A percentile compares a stretch with the other conserved stretches of the same genome.
Conservation (phyloP, 805 yeast genomes). For the Schwanniomyces occidentalis region DNA sequence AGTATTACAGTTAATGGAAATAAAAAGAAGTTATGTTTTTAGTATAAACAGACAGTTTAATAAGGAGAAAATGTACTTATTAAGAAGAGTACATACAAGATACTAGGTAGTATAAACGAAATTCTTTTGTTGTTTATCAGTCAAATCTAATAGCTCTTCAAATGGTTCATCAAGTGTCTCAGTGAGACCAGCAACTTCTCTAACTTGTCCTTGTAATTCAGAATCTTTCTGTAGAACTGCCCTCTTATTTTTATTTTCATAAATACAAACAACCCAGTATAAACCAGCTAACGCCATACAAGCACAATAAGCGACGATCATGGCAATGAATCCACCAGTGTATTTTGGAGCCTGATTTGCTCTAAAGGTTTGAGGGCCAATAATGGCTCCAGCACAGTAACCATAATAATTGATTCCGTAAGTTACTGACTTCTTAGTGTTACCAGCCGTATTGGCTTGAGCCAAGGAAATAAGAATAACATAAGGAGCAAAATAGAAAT, state of each 20-base stretch:
- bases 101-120: too few relatives aligned
- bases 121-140: conserved; percentile 20
- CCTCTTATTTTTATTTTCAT: conserved; percentile 15
- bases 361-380: conserved; percentile 26
- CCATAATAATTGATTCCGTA: conserved; percentile 36
- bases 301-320: conserved; percentile 17
- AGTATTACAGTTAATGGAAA: too few relatives aligned
- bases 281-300: conserved; percentile 13
- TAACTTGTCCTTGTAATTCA: too few relatives aligned
- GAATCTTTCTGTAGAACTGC: conserved; percentile 10
- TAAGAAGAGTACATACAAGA: too few relatives aligned
- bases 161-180: conserved; percentile 19
- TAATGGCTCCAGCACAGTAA: conserved; percentile 27
- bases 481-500: conserved; percentile 30
- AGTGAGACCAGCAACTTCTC: conserved; percentile 18
- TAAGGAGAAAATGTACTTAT: too few relatives aligned
- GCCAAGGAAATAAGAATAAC: conserved; percentile 27
- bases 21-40: too few relatives aligned
- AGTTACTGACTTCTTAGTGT: conserved; percentile 31
- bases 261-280: conserved; percentile 16
- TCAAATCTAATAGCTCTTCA: conserved; percentile 15
- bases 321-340: conserved; percentile 20
- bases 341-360: conserved; percentile 21
- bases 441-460: conserved; percentile 30
- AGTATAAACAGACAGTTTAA: too few relatives aligned